Conservation (phyloP, 2,329 filamentous ascomycete species). For the Aureobasidium sp. region DNA sequence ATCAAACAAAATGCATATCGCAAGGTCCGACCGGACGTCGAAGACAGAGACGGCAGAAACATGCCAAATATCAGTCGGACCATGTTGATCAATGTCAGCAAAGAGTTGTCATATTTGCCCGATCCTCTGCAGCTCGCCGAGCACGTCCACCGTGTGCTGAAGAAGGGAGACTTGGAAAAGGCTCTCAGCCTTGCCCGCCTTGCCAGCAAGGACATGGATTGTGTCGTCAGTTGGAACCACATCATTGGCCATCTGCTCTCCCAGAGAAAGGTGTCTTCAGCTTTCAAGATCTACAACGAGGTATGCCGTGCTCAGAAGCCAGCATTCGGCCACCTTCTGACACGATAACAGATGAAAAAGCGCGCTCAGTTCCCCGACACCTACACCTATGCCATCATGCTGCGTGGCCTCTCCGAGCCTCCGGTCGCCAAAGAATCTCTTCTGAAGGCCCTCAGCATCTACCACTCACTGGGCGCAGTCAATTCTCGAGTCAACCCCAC, state of each 20-base stretch:
- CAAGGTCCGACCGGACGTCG: not conserved
- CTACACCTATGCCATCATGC: slow-evolving; percentile 76
- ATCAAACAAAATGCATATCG: slow-evolving; percentile 1
- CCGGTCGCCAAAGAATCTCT: slow-evolving; percentile 52
- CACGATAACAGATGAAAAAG: slow-evolving; percentile 76
- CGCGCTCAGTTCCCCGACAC: slow-evolving; percentile 71
- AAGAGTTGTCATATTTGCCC: slow-evolving; percentile 55
- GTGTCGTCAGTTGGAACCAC: slow-evolving; percentile 81
- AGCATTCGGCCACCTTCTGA: not conserved
- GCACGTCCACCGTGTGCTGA: slow-evolving; percentile 57
- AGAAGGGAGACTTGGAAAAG: slow-evolving; percentile 54
- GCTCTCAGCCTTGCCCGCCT: slow-evolving; percentile 61
- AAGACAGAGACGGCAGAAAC: slow-evolving; percentile 16
- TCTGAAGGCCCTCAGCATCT: slow-evolving; percentile 64
- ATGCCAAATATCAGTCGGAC: slow-evolving; percentile 4
- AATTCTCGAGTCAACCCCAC: slow-evolving; percentile 61
- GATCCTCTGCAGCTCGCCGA: slow-evolving; percentile 69
- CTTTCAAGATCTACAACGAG: slow-evolving; percentile 83
- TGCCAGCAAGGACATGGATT: slow-evolving; percentile 58
- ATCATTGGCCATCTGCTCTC: slow-evolving; percentile 66
- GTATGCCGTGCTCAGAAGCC: slow-evolving; percentile 36
- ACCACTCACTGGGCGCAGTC: slow-evolving; percentile 63
- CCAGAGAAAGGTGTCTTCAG: slow-evolving; percentile 53
- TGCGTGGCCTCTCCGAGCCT: slow-evolving; percentile 64
- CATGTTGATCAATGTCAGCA: slow-evolving; percentile 34